phyloP scores from a whole-genome alignment of 768 basidiomycete genomes.

The Mycena amicta region DNA sequence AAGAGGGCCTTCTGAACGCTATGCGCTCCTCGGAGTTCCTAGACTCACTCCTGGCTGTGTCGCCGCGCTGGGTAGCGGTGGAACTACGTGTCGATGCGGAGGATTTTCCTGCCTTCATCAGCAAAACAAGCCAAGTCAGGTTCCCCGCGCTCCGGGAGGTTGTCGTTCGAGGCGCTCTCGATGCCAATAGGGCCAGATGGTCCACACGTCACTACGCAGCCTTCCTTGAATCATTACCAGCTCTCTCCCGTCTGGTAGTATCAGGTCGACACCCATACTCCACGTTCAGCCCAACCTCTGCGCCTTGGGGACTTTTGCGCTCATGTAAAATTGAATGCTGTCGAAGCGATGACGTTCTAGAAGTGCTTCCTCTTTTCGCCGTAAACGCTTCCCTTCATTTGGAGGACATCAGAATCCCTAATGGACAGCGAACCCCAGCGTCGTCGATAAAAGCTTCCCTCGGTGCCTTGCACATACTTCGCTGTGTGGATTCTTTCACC shows the following conservation, averaged over 20 bases:
- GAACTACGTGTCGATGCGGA: not conserved
- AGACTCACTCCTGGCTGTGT: not conserved
- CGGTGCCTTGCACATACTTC: not conserved
- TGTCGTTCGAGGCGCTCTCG: not conserved
- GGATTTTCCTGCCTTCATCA: not conserved
- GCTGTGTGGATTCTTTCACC: not conserved
- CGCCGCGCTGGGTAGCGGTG: not conserved
- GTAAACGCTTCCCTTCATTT: not conserved
- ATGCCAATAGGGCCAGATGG: not conserved
- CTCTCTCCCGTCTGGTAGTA: not conserved
- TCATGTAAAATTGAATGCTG: not conserved
- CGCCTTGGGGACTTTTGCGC: not conserved
- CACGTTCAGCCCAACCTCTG: not conserved
- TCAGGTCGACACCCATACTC: not conserved
- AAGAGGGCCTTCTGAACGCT: not conserved
- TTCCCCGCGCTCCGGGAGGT: not conserved
- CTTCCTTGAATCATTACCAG: not conserved
- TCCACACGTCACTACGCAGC: not conserved
- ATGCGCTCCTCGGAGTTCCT: not conserved
- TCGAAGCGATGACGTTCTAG: not conserved
- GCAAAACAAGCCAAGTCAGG: not conserved
- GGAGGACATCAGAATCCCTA: not conserved
- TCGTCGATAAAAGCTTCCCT: not conserved
- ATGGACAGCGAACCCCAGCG: not conserved
- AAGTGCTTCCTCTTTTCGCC: not conserved